Conservation (phyloP, 2,329 filamentous ascomycete genomes). For the Talaromyces marneffei region DNA sequence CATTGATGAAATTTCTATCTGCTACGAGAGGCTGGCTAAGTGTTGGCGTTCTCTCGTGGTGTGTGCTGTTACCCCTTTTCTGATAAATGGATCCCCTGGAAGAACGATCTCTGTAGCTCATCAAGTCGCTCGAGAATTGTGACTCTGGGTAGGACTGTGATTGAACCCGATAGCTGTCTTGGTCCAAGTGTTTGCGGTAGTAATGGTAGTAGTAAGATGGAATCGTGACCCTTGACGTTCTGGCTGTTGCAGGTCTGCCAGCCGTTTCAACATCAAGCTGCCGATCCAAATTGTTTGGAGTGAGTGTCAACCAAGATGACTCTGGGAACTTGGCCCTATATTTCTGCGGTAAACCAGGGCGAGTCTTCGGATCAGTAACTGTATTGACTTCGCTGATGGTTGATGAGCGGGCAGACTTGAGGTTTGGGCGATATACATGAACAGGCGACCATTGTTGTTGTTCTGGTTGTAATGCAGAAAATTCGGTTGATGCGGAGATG, state of each 20-base stretch:
- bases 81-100: background rate
- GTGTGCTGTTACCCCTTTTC: background rate
- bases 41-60: background rate
- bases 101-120: background rate
- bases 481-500: background rate
- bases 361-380: background rate
- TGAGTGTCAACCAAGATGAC: background rate
- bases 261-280: background rate
- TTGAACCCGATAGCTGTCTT: background rate
- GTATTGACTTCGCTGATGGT: background rate
- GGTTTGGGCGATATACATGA: background rate
- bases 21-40: background rate
- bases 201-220: constrained; percentile 6
- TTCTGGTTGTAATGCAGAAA: background rate
- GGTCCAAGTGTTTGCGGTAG: constrained; percentile 3
- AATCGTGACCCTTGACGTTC: constrained; percentile 8
- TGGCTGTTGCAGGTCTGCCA: background rate
- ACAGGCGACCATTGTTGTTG: background rate
- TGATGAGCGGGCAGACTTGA: background rate
- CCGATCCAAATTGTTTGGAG: background rate
- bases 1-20: background rate
- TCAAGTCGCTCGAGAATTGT: background rate
- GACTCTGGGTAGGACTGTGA: background rate
- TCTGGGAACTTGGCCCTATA: background rate
- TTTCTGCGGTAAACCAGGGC: background rate